These are phyloP conservation scores for Caloboletus firmus DNA, from an alignment of 1,284 basidiomycete species.

Conservation along the genomic window DNA sequence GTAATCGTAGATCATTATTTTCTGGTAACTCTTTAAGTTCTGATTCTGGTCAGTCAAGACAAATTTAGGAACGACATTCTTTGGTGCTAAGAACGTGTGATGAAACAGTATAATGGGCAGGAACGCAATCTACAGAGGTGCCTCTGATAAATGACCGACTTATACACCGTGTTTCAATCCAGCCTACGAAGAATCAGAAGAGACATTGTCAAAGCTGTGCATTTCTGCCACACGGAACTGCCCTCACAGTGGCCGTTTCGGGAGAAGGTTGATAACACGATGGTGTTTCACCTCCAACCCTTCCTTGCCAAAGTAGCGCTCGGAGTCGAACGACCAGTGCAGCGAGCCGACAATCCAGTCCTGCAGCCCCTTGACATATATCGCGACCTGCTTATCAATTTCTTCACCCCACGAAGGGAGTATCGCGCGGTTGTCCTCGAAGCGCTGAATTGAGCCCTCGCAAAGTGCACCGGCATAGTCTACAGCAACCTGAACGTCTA, in stretches of 20 bases:
- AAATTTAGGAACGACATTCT: background rate
- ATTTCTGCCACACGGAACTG: background rate
- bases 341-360: slow-evolving; percentile 61
- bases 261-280: slow-evolving; percentile 46
- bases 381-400: slow-evolving; percentile 48
- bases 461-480: slow-evolving; percentile 55
- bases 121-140: slow-evolving; percentile 3
- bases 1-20: background rate
- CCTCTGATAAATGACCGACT: background rate
- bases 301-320: slow-evolving; percentile 53
- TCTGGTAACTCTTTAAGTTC: background rate
- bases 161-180: slow-evolving; percentile 10
- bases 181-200: slow-evolving; percentile 8
- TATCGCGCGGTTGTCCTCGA: slow-evolving; percentile 42
- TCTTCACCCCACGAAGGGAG: slow-evolving; percentile 55
- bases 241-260: slow-evolving; percentile 27
- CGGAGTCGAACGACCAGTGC: slow-evolving; percentile 60
- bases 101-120: slow-evolving; percentile 8
- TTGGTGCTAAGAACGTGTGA: slow-evolving; percentile 6
- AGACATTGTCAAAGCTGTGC: background rate
- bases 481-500: slow-evolving; percentile 51
- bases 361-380: slow-evolving; percentile 52
- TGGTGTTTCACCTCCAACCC: slow-evolving; percentile 49
- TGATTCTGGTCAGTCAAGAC: slow-evolving; percentile 3
- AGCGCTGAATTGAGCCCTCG: slow-evolving; percentile 46